Conservation (phyloP, 495 filamentous ascomycete species). For the Mytilinidion resinicola region DNA sequence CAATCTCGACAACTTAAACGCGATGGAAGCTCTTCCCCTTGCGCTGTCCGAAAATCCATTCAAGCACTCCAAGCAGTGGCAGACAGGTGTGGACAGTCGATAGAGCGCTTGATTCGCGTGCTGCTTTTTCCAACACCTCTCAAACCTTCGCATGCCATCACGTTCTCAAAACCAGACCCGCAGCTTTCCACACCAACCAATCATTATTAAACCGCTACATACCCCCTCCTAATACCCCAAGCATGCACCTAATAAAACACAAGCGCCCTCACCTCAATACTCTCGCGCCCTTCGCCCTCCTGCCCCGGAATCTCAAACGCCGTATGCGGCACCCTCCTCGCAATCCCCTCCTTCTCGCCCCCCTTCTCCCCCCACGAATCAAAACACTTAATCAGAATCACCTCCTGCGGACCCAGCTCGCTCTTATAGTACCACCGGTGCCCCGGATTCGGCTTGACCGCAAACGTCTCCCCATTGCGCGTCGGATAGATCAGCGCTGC, state of each 20-base stretch:
- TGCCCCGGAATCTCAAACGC: constrained; percentile 71
- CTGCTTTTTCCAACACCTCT: too few relatives aligned
- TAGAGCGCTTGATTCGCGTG: too few relatives aligned
- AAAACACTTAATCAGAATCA: constrained; percentile 44
- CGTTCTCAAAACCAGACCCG: too few relatives aligned
- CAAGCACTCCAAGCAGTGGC: too few relatives aligned
- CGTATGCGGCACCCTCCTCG: constrained; percentile 67
- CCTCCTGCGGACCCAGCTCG: constrained; percentile 15
- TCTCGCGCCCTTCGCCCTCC: constrained; percentile 54
- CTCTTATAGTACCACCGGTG: constrained; percentile 56
- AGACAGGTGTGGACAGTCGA: too few relatives aligned
- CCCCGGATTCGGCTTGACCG: constrained; percentile 50
- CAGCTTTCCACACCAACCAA: too few relatives aligned
- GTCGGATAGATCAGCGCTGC: constrained; percentile 69
- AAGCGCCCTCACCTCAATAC: constrained; percentile 85
- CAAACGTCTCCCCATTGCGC: constrained; percentile 66
- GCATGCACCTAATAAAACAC: constrained; percentile 50
- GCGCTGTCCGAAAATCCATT: too few relatives aligned
- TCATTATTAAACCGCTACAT: too few relatives aligned
- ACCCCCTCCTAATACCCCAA: too few relatives aligned
- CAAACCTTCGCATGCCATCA: too few relatives aligned
- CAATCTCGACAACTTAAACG: too few relatives aligned
- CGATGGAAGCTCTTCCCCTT: too few relatives aligned
- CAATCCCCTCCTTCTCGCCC: constrained; percentile 45
- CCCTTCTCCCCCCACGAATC: constrained; percentile 42